Conservation (phyloP, 768 basidiomycete species). For the Leccinum obscurum region DNA sequence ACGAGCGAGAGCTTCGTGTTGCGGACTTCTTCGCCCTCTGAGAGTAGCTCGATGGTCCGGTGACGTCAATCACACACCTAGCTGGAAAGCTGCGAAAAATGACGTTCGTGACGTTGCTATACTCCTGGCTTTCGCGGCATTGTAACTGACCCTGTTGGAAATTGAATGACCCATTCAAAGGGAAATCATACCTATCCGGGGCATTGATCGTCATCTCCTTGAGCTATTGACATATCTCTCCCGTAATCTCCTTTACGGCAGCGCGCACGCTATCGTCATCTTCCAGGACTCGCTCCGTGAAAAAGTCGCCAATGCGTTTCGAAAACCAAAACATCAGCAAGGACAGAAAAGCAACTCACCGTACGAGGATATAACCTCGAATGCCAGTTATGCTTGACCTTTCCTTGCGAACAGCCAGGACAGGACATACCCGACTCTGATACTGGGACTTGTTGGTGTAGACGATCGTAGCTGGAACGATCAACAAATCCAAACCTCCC, state of each 20-base stretch:
- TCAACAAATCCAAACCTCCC: slow-evolving; percentile 42
- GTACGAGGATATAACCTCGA: slow-evolving; percentile 2
- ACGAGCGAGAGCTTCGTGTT: slow-evolving; percentile 46
- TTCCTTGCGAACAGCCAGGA: too few species aligned
- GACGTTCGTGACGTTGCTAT: slow-evolving; percentile 60
- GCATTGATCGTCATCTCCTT: slow-evolving; percentile 61
- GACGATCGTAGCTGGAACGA: slow-evolving; percentile 67
- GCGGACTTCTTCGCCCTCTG: slow-evolving; percentile 17
- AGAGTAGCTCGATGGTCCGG: slow-evolving; percentile 24
- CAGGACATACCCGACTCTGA: slow-evolving; percentile 49
- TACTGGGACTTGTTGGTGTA: slow-evolving; percentile 72
- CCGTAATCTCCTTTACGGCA: slow-evolving; percentile 60
- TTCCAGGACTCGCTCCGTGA: slow-evolving; percentile 1
- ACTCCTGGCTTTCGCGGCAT: slow-evolving; percentile 56
- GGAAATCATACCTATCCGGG: slow-evolving; percentile 56
- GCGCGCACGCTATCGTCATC: slow-evolving; percentile 42
- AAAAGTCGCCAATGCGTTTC: slow-evolving; percentile 9
- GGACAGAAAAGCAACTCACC: slow-evolving; percentile 1
- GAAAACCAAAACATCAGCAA: background rate
- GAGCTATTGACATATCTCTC: slow-evolving; percentile 48
- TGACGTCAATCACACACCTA: background rate
- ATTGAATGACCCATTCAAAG: slow-evolving; percentile 2
- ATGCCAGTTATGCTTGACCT: background rate
- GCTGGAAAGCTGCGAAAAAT: slow-evolving; percentile 16
- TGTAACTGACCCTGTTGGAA: slow-evolving; percentile 55